Evolutionary conservation across 2,329 filamentous ascomycete species (phyloP).

Genomic region (Aspergillus sp.): DNA sequence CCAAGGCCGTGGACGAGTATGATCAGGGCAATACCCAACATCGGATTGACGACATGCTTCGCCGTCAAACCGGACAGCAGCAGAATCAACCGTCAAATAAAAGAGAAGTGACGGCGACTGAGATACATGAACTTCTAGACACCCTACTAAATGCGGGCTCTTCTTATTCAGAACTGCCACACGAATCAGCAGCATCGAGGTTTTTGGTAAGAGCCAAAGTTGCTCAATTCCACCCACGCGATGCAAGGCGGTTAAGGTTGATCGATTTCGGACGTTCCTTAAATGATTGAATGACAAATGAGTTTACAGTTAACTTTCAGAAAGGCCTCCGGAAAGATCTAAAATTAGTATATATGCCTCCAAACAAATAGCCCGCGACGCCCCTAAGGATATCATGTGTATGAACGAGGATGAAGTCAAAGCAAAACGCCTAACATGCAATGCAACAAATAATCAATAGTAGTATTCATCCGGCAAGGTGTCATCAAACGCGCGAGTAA

Average conservation of each 20-base stretch:
- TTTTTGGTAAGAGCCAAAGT: constrained; percentile 57
- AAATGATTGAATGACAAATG: constrained; percentile 20
- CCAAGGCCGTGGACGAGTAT: constrained; percentile 28
- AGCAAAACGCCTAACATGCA: constrained; percentile 19
- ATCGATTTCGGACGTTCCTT: constrained; percentile 52
- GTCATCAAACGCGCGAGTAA: constrained; percentile 12
- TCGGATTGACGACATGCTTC: constrained; percentile 54
- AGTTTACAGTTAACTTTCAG: not conserved
- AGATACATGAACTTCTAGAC: constrained; percentile 49
- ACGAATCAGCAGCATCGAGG: constrained; percentile 53
- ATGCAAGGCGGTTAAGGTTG: constrained; percentile 52
- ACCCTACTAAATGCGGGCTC: constrained; percentile 47
- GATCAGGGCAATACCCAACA: constrained; percentile 42
- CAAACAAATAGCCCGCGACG: not conserved
- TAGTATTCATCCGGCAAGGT: constrained; percentile 4
- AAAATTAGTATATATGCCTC: not conserved
- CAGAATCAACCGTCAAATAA: constrained; percentile 36
- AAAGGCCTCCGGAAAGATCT: not conserved
- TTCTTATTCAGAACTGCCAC: constrained; percentile 49
- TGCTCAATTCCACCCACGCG: constrained; percentile 56
- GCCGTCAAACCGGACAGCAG: constrained; percentile 29
- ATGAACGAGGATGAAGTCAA: constrained; percentile 5
- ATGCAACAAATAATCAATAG: constrained; percentile 6
- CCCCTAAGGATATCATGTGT: constrained; percentile 17
- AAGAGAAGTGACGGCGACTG: constrained; percentile 49